Conservation (phyloP, 345 rosid genomes). For the Abelmoschus esculentus region DNA sequence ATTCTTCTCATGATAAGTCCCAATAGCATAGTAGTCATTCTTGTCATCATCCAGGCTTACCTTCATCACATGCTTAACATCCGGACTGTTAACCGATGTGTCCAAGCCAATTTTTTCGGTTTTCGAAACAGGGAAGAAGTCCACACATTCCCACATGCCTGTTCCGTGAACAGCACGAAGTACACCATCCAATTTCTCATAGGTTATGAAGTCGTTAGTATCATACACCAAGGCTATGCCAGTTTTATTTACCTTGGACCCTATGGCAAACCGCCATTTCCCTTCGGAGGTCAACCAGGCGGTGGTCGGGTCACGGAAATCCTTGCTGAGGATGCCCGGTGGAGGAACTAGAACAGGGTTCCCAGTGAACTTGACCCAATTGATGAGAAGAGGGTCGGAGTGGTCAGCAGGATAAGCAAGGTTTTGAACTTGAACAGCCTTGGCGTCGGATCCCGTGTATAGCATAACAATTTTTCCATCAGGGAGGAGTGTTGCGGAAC, state of each 20-base stretch:
- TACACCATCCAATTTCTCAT: conserved; percentile 18
- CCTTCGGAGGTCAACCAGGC: conserved; percentile 78
- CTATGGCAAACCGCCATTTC: conserved; percentile 72
- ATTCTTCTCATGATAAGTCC: conserved; percentile 43
- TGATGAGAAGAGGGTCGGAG: conserved; percentile 58
- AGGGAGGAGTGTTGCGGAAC: conserved; percentile 80
- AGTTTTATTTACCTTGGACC: conserved; percentile 60
- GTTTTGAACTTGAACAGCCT: conserved; percentile 75
- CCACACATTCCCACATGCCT: conserved; percentile 96
- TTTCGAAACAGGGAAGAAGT: conserved; percentile 47
- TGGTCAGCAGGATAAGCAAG: conserved; percentile 74
- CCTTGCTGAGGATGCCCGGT: conserved; percentile 44
- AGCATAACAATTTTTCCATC: conserved; percentile 73
- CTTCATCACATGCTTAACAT: conserved; percentile 56
- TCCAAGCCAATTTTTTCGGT: conserved; percentile 34
- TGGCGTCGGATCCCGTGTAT: conserved; percentile 74
- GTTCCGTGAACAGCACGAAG: conserved; percentile 67
- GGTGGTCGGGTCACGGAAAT: conserved; percentile 93
- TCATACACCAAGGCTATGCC: conserved; percentile 75
- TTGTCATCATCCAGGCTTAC: conserved; percentile 53
- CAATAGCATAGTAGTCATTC: conserved; percentile 58
- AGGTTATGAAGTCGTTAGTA: conserved; percentile 60
- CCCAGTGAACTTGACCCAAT: conserved; percentile 61
- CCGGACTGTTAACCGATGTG: conserved; percentile 41
- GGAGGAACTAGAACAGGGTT: conserved; percentile 81